These are phyloP conservation scores for Prorocentrum cordatum DNA, from an alignment of 169 alveolate genomes.

Conservation along the genomic window DNA sequence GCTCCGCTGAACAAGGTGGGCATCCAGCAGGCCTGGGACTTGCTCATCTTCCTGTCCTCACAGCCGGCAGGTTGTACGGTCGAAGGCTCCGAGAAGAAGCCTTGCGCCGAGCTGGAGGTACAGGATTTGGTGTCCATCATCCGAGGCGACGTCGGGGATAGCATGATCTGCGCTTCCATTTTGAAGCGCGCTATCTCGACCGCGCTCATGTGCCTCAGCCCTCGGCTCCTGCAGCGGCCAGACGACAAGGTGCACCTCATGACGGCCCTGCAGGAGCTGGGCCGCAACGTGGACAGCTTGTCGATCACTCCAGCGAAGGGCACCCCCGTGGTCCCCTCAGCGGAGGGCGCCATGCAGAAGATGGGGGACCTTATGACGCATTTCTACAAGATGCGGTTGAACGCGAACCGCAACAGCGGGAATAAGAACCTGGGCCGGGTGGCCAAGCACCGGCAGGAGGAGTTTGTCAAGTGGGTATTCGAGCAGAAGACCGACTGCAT, in stretches of 20 bases:
- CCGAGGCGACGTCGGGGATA: constrained; percentile 52
- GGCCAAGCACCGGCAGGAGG: constrained; percentile 45
- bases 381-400: constrained; percentile 25
- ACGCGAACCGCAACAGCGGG: constrained; percentile 5
- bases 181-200: constrained; percentile 50
- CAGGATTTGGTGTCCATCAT: constrained; percentile 52
- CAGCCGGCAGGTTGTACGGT: constrained; percentile 21
- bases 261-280: constrained; percentile 51
- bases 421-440: constrained; percentile 23
- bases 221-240: constrained; percentile 23
- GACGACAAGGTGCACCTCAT: constrained; percentile 48
- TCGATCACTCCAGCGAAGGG: not conserved
- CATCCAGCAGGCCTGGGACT: constrained; percentile 43
- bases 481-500: constrained; percentile 34
- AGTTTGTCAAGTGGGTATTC: constrained; percentile 59
- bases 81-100: not conserved
- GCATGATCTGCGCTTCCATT: constrained; percentile 25
- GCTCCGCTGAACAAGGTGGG: constrained; percentile 35
- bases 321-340: not conserved
- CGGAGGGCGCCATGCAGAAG: constrained; percentile 17
- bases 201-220: constrained; percentile 15
- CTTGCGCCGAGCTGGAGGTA: constrained; percentile 13
- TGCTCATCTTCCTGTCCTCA: constrained; percentile 23
- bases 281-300: constrained; percentile 39
- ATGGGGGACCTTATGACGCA: constrained; percentile 52